phyloP scores from a whole-genome alignment of 1,139 yeast species.

The Yamadazyma dendronema region DNA sequence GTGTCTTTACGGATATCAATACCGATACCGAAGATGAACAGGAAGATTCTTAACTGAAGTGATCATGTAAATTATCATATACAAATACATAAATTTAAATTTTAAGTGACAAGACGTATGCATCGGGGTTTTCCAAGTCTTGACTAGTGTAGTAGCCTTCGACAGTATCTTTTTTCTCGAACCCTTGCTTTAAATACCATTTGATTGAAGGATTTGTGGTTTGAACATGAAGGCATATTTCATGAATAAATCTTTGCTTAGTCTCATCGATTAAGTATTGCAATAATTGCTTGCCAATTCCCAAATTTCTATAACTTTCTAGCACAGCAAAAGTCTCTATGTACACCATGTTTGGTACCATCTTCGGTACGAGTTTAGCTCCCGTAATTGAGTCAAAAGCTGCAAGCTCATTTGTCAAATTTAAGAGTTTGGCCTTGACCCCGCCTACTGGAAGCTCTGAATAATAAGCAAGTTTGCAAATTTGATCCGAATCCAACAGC shows the following conservation, averaged over 20 bases:
- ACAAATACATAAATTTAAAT: slow-evolving; percentile 16
- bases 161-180: slow-evolving; percentile 36
- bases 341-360: slow-evolving; percentile 53
- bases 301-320: slow-evolving; percentile 55
- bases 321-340: slow-evolving; percentile 69
- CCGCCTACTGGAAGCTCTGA: slow-evolving; percentile 75
- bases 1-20: slow-evolving; percentile 47
- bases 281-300: slow-evolving; percentile 62
- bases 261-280: slow-evolving; percentile 55
- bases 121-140: slow-evolving; percentile 47
- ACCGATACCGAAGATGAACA: slow-evolving; percentile 54
- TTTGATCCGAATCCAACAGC: slow-evolving; percentile 32
- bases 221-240: slow-evolving; percentile 61
- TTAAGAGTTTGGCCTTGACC: slow-evolving; percentile 50
- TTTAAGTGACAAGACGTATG: slow-evolving; percentile 32
- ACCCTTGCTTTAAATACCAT: slow-evolving; percentile 61
- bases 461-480: slow-evolving; percentile 49
- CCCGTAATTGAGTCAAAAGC: slow-evolving; percentile 22
- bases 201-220: slow-evolving; percentile 43
- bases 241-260: slow-evolving; percentile 50
- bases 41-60: slow-evolving; percentile 23
- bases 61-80: neutral
- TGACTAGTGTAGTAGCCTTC: slow-evolving; percentile 53
- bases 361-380: slow-evolving; percentile 27
- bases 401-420: slow-evolving; percentile 23